Conservation (phyloP, 148 eudicot species). For the Spergularia marina region DNA sequence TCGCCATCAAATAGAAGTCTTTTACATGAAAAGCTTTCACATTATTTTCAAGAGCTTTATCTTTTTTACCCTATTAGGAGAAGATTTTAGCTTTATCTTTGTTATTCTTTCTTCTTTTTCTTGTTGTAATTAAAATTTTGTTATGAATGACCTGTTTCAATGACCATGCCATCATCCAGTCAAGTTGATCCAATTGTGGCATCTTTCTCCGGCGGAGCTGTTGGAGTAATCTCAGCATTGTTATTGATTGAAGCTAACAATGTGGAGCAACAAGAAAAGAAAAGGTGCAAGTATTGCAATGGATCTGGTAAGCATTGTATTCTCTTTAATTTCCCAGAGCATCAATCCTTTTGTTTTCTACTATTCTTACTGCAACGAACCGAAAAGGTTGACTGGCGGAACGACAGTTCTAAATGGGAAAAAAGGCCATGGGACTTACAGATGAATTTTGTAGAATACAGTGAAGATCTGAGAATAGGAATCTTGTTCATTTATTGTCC, state of each 20-base stretch:
- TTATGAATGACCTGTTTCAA: too few species aligned
- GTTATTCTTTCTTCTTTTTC: not conserved
- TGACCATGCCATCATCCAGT: constrained; percentile 35
- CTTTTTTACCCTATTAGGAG: too few species aligned
- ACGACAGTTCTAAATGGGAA: too few species aligned
- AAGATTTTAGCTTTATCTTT: not conserved
- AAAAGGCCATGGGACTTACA: too few species aligned
- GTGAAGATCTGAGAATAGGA: too few species aligned
- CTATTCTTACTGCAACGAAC: not conserved
- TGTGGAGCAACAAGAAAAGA: constrained; percentile 90
- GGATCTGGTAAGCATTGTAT: constrained; percentile 61
- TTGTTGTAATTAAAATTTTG: too few species aligned
- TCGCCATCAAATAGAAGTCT: not conserved
- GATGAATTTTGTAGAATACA: too few species aligned
- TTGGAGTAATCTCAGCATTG: constrained; percentile 88
- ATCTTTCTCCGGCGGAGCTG: constrained; percentile 95
- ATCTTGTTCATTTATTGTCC: too few species aligned
- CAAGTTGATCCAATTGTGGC: constrained; percentile 99
- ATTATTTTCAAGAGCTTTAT: not conserved
- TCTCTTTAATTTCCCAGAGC: not conserved
- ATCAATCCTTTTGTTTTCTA: not conserved
- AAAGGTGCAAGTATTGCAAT: constrained; percentile 92
- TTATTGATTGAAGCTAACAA: constrained; percentile 88
- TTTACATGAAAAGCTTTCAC: not conserved
- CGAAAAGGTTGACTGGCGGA: not conserved